Evolutionary conservation across 345 rosid genomes (phyloP).

Genomic region (Rubroshorea leprosula): DNA sequence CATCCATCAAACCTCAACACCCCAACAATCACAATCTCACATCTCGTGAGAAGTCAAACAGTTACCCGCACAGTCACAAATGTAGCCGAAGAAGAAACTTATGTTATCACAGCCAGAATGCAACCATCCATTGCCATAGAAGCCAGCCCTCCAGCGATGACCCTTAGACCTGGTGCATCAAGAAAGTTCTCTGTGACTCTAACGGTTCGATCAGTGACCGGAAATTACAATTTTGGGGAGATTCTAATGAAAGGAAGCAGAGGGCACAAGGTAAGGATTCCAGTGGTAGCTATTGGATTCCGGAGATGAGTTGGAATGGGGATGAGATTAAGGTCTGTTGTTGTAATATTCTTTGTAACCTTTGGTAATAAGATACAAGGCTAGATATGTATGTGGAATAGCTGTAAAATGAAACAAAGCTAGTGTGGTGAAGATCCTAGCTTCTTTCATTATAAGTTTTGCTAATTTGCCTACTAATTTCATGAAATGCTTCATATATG

Average conservation of each 20-base stretch:
- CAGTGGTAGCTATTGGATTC: conserved; percentile 81
- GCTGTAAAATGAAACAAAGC: conserved; percentile 24
- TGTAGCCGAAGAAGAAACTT: conserved; percentile 87
- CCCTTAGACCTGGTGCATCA: conserved; percentile 61
- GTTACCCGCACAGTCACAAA: conserved; percentile 77
- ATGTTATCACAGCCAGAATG: conserved; percentile 70
- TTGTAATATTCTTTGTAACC: conserved; percentile 58
- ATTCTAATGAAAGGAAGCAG: conserved; percentile 84
- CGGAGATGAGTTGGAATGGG: conserved; percentile 36
- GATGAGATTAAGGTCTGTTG: conserved; percentile 18
- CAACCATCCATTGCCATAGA: conserved; percentile 79
- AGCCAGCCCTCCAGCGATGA: conserved; percentile 82
- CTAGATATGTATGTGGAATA: conserved; percentile 29
- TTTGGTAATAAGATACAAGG: conserved; percentile 44
- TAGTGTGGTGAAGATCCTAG: conserved; percentile 24
- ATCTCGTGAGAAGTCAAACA: conserved; percentile 59
- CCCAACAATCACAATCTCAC: conserved; percentile 84
- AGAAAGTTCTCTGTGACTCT: conserved; percentile 61
- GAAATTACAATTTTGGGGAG: conserved; percentile 80
- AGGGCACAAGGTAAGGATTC: conserved; percentile 84
- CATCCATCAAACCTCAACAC: conserved; percentile 84
- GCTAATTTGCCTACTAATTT: conserved; percentile 22
- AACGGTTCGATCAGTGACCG: conserved; percentile 55
- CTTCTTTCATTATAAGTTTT: conserved; percentile 39
- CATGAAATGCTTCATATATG: conserved; percentile 10